Evolutionary conservation across 1,139 yeast genomes (phyloP), one percentile per base, ranked within the genome.

Genomic region (Saccharomyces hybrid): DNA sequence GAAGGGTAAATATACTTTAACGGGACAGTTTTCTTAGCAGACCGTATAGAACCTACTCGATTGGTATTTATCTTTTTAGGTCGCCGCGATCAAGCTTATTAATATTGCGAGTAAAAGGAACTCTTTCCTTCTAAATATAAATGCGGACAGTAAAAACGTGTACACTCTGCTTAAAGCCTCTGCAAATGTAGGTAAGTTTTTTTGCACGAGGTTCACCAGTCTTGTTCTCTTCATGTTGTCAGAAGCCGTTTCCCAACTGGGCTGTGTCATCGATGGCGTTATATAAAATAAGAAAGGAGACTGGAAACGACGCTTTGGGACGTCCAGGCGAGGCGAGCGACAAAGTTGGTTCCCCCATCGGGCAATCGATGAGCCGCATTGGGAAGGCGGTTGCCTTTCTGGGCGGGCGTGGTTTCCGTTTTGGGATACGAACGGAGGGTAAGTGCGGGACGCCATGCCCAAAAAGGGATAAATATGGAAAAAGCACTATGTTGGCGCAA

Each of bases 241-340:
- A 38, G 44, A 11, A 8, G 44, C 44, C 7, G 25, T 38, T 38
- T 38, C 44, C 44, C 44, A 38, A 38, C 44, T 38, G 44, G 44
- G 44, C 44, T 38, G 44, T 38, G 44, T 38, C 44, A 38, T 38
- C 44, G 34, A 38, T 38, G 44, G 23, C 13, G 44, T 38, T 38
- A 5, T 38, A 38, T 38, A 38, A 38, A 38, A 38, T 16, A 9
- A 38, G 44, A 38, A 38, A 38, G 44, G 44, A 38, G 44, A 38
- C 44, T 38, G 44, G 31, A 7, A 16, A 38, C 44, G 44, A 38
- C 44, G 44, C 25, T 16, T 38, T 38, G 7, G 44, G 44, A 38
- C 11, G 41, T 1, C 11, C 41, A 32, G 41, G 16, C 16, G 41
- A 32, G 44, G 44, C 44, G 25, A 16, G 25, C 25, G 13, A 38